phyloP scores from a whole-genome alignment of 2,329 filamentous ascomycete species.

The Diaporthe eres region DNA sequence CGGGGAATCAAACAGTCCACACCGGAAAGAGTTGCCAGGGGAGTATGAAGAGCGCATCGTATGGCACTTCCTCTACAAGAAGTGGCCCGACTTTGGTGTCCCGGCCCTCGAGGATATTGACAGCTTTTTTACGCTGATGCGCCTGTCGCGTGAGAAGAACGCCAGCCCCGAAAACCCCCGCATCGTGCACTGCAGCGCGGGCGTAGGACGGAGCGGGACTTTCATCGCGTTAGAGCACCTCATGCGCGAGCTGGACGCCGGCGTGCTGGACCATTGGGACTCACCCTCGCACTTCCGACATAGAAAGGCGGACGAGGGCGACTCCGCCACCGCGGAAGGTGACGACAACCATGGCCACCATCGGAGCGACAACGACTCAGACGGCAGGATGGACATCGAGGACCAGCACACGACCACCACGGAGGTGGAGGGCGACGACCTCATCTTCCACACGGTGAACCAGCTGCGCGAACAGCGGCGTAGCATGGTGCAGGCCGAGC shows the following conservation, averaged over 20 bases:
- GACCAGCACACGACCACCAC: slow-evolving; percentile 40
- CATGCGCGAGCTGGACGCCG: slow-evolving; percentile 83
- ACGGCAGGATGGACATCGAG: slow-evolving; percentile 35
- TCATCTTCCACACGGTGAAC: slow-evolving; percentile 85
- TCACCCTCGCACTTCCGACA: slow-evolving; percentile 37
- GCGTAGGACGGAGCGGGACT: slow-evolving; percentile 93
- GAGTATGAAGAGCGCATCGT: slow-evolving; percentile 72
- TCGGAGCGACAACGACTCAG: slow-evolving; percentile 49
- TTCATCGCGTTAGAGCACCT: slow-evolving; percentile 98
- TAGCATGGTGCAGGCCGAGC: slow-evolving; percentile 94
- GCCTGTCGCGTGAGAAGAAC: slow-evolving; percentile 73
- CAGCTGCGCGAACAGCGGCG: slow-evolving; percentile 86
- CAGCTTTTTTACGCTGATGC: slow-evolving; percentile 78
- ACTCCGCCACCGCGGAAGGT: slow-evolving; percentile 44
- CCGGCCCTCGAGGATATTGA: slow-evolving; percentile 77
- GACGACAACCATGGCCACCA: slow-evolving; percentile 26
- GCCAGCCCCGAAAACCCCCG: slow-evolving; percentile 76
- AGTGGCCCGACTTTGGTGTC: slow-evolving; percentile 92
- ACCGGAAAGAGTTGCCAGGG: slow-evolving; percentile 45
- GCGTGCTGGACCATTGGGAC: slow-evolving; percentile 70
- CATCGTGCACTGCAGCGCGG: slow-evolving; percentile 90
- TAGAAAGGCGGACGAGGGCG: slow-evolving; percentile 2
- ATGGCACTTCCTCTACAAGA: slow-evolving; percentile 87
- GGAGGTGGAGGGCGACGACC: slow-evolving; percentile 64
- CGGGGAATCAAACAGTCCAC: slow-evolving; percentile 1